A percentile compares a stretch with the other conserved stretches of the same genome.
Evolutionary conservation across 2,329 filamentous ascomycete species (phyloP).

Genomic region (Fusarium aywerte): DNA sequence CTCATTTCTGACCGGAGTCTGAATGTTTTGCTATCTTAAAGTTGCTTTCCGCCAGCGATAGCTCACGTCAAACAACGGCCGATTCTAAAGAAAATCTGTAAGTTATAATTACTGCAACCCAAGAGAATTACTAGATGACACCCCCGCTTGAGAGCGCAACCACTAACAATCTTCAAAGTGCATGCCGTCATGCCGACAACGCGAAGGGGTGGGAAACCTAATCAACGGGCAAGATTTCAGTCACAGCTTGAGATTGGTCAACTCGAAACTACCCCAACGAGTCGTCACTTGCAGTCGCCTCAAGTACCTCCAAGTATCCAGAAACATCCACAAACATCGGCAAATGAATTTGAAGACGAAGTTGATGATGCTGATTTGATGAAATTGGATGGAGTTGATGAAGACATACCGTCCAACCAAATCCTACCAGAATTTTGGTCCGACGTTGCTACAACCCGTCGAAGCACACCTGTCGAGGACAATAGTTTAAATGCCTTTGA

Average conservation of each 20-base stretch:
- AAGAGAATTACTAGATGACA: background rate
- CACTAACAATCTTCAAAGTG: constrained; percentile 4
- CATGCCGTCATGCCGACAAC: constrained; percentile 30
- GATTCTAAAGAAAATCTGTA: constrained; percentile 3
- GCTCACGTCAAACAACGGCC: background rate
- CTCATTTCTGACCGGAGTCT: background rate
- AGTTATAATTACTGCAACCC: background rate
- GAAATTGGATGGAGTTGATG: constrained; percentile 12
- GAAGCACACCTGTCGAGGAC: constrained; percentile 46
- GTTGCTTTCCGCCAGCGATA: background rate
- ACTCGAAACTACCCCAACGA: constrained; percentile 51
- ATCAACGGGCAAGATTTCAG: constrained; percentile 26
- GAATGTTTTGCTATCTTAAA: background rate
- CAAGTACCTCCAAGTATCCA: background rate
- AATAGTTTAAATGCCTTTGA: constrained; percentile 41
- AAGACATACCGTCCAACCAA: background rate
- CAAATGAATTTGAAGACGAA: constrained; percentile 38
- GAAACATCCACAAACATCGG: background rate
- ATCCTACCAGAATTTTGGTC: constrained; percentile 45
- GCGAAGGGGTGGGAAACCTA: constrained; percentile 30
- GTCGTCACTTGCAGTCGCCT: constrained; percentile 39
- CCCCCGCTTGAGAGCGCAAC: background rate
- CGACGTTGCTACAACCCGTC: constrained; percentile 42
- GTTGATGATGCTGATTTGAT: constrained; percentile 44
- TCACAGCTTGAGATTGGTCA: constrained; percentile 43